Evolutionary conservation across 2,329 filamentous ascomycete species (phyloP).

Genomic region (Fusarium musae): DNA sequence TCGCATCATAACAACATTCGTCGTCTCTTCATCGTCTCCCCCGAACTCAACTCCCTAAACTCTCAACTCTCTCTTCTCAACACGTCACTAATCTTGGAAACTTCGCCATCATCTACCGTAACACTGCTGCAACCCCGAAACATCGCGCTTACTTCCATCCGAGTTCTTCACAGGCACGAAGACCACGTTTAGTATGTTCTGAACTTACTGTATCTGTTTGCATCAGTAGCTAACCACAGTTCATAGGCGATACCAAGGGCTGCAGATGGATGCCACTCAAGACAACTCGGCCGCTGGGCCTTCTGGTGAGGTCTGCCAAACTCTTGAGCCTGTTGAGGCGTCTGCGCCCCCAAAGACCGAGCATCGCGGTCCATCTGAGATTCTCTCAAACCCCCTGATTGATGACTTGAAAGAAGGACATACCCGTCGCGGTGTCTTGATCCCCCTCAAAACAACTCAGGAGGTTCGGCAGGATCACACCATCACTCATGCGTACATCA

Average conservation of each 20-base stretch:
- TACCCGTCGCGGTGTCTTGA: slow-evolving; percentile 61
- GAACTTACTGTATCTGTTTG: background rate
- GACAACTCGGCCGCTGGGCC: slow-evolving; percentile 33
- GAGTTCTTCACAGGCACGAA: background rate
- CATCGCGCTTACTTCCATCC: background rate
- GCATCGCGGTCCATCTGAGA: slow-evolving; percentile 35
- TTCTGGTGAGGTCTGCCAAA: slow-evolving; percentile 8
- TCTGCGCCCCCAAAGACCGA: slow-evolving; percentile 33
- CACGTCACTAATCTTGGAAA: slow-evolving; percentile 4
- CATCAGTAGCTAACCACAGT: background rate
- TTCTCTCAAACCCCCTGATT: slow-evolving; percentile 52
- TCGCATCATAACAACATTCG: background rate
- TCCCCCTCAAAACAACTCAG: slow-evolving; percentile 72
- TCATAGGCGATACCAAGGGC: background rate
- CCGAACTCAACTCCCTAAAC: slow-evolving; percentile 1
- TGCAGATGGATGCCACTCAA: background rate
- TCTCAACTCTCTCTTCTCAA: slow-evolving; percentile 20
- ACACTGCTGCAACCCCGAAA: background rate
- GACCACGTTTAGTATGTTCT: slow-evolving; percentile 6
- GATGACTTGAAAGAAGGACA: slow-evolving; percentile 51
- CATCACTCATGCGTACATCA: slow-evolving; percentile 73
- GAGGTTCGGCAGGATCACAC: slow-evolving; percentile 70
- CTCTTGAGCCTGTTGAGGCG: slow-evolving; percentile 16
- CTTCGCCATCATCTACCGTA: background rate
- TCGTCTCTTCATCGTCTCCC: slow-evolving; percentile 2